Evolutionary conservation across 2,329 filamentous ascomycete species (phyloP).

Genomic region (Claviceps purpurea): DNA sequence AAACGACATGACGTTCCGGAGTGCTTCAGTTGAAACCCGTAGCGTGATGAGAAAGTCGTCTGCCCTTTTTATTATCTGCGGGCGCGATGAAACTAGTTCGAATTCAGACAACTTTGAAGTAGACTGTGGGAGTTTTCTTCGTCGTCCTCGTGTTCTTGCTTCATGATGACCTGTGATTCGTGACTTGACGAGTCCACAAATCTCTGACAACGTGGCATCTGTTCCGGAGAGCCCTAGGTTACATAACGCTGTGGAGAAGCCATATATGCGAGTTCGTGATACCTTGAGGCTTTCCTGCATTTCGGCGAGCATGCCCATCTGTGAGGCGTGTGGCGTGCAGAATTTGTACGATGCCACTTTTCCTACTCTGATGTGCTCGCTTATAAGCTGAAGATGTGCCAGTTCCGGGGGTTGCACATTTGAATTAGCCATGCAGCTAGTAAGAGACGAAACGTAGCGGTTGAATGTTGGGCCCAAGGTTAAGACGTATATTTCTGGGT

Average conservation of each 20-base stretch:
- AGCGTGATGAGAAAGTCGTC: slow-evolving; percentile 1
- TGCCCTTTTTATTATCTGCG: neutral
- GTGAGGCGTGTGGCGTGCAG: slow-evolving; percentile 8
- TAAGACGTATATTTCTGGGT: slow-evolving; percentile 23
- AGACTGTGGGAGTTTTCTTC: neutral
- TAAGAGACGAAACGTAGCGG: slow-evolving; percentile 24
- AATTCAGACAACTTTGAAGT: neutral
- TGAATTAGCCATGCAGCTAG: slow-evolving; percentile 19
- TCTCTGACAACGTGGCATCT: neutral
- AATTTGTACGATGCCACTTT: slow-evolving; percentile 25
- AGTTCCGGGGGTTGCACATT: slow-evolving; percentile 20
- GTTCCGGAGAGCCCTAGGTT: neutral
- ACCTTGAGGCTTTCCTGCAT: neutral
- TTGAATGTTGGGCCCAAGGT: slow-evolving; percentile 24
- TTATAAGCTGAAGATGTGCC: slow-evolving; percentile 21
- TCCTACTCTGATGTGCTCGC: slow-evolving; percentile 22
- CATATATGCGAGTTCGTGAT: slow-evolving; percentile 5
- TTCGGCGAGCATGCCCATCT: neutral
- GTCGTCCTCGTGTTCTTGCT: neutral
- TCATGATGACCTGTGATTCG: neutral
- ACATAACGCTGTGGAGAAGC: slow-evolving; percentile 2
- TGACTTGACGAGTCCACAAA: neutral
- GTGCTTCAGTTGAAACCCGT: slow-evolving; percentile 1
- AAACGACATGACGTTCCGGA: neutral
- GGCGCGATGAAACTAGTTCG: neutral